Base-by-base conservation (phyloP, 345 rosid genomes). In the Geranium brycei region DNA sequence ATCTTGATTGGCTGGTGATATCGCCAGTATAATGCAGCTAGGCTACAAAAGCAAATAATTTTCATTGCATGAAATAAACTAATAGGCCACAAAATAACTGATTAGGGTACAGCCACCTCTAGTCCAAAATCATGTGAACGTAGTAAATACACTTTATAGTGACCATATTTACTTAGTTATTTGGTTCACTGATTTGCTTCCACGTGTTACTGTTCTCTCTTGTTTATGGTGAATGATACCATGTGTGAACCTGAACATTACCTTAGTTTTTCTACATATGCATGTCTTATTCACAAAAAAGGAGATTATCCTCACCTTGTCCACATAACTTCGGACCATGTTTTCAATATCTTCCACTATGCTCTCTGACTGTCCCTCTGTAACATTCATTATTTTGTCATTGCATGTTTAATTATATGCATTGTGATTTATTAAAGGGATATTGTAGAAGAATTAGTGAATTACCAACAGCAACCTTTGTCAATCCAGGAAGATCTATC, bases 1-100 rank as follows among this genome's bases (percentile, higher is more conserved):
- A 74, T 93, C 99, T 85, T 93, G 99, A 86, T 93, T 93, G 11
- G 99, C 99, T 58, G 99, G 99, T 72, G 99, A 86, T 62, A 93
- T 87, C 41, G 99, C 99, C 88, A 93, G 84, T 78, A 93, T 91
- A 77, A 93, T 88, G 85, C 91, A 74, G 81, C 84, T 93, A 70
- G 99, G 99, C 99, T 91, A 74, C 87, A 79, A 69, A 81, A 77
- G 66, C 60, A 64, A 58, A 69, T 60, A 58, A 66, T 13, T 28
- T 32, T 51, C 61, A 66, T 72, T 38, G 32, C 61, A 53, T 67
- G 47, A 69, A 41, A 18, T 67, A 40, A 40, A 68, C 64, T 59
- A 47, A 47, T 2, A 47, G 3, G 53, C 13, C 7, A 47, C 15
- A 47, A 47, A 47, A 47, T 47, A 38, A 47, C 13, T 47, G 13